Base-by-base conservation (phyloP, 2,329 filamentous ascomycete species). In the Cryoendolithus antarcticus region DNA sequence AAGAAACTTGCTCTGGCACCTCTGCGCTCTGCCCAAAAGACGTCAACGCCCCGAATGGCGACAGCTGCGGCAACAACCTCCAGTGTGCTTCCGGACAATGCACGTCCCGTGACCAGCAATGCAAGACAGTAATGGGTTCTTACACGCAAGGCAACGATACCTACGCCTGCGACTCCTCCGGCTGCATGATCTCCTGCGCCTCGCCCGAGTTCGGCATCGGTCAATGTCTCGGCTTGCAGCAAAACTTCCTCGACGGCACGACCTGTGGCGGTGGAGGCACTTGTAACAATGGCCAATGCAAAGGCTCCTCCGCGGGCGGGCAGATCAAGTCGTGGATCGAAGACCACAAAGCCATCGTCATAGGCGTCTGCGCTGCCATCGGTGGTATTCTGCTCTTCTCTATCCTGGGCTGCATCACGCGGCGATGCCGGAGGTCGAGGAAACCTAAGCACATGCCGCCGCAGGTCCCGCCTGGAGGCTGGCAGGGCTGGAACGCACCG, bases 161-260 rank as follows among this genome's bases (percentile, higher is more conserved):
- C 2, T 77, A 76, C 51, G 80, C 88, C 7, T 98, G 91, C 62
- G 76, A 80, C 47, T 68, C 66, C 39, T 70, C 71, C 29, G 79
- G 77, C 36, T 98, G 91, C 62, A 70, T 74, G 46, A 66, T 96
- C 37, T 78, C 77, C 35, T 98, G 91, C 60, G 70, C 72, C 2
- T 81, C 80, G 13, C 77, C 84, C 4, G 67, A 75, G 41, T 79
- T 88, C 42, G 75, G 75, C 6, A 46, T 65, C 4, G 73, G 74
- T 42, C 69, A 72, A 6, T 94, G 86, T 61, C 79, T 82, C 44
- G 72, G 73, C 13, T 74, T 93, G 64, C 80, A 84, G 57, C 86
- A 95, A 58, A 91, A 93, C 62, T 96, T 93, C 63, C 68, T 96
- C 24, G 91, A 98, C 56, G 91, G 91, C 11, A 96, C 91, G 1